A percentile compares a stretch with the other conserved stretches of the same genome.
Conservation (phyloP, 805 yeast genomes). For the Blastobotrys terrestris region DNA sequence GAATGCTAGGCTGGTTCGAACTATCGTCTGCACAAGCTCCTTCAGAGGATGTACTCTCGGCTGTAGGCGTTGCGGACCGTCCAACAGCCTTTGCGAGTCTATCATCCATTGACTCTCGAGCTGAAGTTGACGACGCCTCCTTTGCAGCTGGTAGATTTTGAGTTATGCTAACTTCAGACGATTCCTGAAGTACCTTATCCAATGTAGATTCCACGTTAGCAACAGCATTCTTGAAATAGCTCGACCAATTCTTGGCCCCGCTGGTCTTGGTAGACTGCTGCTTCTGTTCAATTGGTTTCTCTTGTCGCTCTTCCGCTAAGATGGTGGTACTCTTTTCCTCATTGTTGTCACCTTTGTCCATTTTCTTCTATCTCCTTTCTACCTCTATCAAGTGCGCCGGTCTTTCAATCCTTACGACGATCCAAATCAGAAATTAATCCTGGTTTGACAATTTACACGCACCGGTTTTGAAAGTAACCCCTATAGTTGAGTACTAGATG, state of each 20-base stretch:
- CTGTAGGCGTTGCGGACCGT: slow-evolving; percentile 21
- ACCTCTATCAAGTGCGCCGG: not conserved
- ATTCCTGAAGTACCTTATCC: slow-evolving; percentile 34
- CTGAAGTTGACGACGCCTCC: not conserved
- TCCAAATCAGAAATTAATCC: not conserved
- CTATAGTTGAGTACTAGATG: too few relatives aligned
- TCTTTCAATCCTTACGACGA: too few relatives aligned
- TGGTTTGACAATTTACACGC: too few relatives aligned
- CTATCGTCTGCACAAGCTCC: not conserved
- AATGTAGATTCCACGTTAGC: slow-evolving; percentile 36
- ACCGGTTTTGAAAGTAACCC: too few relatives aligned
- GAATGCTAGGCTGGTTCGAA: not conserved
- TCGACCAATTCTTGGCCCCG: slow-evolving; percentile 15
- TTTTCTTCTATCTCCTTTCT: not conserved
- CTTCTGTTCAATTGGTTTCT: not conserved
- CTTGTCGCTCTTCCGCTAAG: not conserved
- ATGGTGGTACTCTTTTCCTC: not conserved
- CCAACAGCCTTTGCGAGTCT: slow-evolving; percentile 74
- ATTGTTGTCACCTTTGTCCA: not conserved
- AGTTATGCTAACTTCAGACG: slow-evolving; percentile 9
- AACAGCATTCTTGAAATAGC: slow-evolving; percentile 35
- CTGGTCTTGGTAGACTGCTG: not conserved
- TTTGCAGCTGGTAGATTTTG: slow-evolving; percentile 6
- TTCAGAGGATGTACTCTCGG: not conserved
- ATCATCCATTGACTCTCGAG: slow-evolving; percentile 69